Percentiles rank a stretch among this genome's conserved stretches.
Evolutionary conservation across 2,329 filamentous ascomycete genomes (phyloP).

Genomic region (Amauroascus verrucosus): DNA sequence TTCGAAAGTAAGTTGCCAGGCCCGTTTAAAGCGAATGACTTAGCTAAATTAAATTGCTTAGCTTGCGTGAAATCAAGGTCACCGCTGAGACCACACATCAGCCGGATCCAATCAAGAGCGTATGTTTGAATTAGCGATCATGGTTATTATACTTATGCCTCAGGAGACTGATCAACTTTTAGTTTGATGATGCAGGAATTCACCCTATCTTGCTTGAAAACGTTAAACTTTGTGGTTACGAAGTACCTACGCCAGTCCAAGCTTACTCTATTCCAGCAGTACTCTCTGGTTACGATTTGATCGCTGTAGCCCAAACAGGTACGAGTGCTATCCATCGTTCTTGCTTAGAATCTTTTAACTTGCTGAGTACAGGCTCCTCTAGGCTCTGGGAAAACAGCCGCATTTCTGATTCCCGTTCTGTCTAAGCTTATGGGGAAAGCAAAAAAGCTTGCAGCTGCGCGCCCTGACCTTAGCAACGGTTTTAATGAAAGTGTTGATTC

Average conservation of each 20-base stretch:
- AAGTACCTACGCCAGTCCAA: slow-evolving; percentile 73
- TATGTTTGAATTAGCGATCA: slow-evolving; percentile 27
- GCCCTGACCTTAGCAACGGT: slow-evolving; percentile 51
- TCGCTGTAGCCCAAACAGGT: slow-evolving; percentile 91
- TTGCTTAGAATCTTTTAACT: slow-evolving; percentile 10
- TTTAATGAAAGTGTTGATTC: slow-evolving; percentile 44
- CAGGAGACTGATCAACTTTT: slow-evolving; percentile 21
- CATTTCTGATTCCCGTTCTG: slow-evolving; percentile 79
- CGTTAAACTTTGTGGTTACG: slow-evolving; percentile 60
- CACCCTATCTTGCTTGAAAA: slow-evolving; percentile 78
- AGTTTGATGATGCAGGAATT: slow-evolving; percentile 67
- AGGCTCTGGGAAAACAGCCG: slow-evolving; percentile 95
- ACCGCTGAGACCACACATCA: slow-evolving; percentile 40
- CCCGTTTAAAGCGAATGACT: neutral
- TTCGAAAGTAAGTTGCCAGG: slow-evolving; percentile 46
- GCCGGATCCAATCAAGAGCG: slow-evolving; percentile 41
- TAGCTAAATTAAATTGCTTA: slow-evolving; percentile 16
- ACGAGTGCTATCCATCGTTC: slow-evolving; percentile 27
- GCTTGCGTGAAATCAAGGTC: slow-evolving; percentile 42
- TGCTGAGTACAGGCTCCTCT: neutral
- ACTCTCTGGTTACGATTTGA: slow-evolving; percentile 64
- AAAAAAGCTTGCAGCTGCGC: slow-evolving; percentile 69
- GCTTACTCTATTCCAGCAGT: slow-evolving; percentile 74
- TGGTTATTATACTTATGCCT: neutral
- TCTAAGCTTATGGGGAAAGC: slow-evolving; percentile 94